phyloP scores from a whole-genome alignment of 1,139 yeast genomes.

The Eremothecium sinecaudum region DNA sequence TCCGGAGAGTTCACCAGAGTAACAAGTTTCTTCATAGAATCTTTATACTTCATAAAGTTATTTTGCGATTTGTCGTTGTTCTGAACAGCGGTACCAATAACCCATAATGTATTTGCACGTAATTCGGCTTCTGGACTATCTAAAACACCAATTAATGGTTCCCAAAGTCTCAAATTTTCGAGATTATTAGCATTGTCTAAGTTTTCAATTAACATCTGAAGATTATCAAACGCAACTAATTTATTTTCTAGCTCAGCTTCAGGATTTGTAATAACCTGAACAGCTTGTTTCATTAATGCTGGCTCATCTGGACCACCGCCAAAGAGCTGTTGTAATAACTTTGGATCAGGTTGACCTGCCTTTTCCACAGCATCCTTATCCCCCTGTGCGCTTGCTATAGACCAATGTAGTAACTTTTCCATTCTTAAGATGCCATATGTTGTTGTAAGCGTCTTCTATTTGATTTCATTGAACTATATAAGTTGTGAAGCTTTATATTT shows the following conservation, averaged over 20 bases:
- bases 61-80: constrained; percentile 71
- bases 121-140: constrained; percentile 39
- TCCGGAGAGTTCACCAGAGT: constrained; percentile 31
- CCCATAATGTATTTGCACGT: constrained; percentile 54
- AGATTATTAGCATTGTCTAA: constrained; percentile 91
- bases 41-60: constrained; percentile 45
- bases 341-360: constrained; percentile 67
- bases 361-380: constrained; percentile 55
- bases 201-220: constrained; percentile 90
- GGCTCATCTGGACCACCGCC: constrained; percentile 82
- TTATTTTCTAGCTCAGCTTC: constrained; percentile 55
- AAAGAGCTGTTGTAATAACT: constrained; percentile 64
- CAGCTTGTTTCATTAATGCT: constrained; percentile 67
- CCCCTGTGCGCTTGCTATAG: constrained; percentile 66
- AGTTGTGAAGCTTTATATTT: too few species aligned
- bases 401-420: constrained; percentile 91
- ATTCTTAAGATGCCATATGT: constrained; percentile 32
- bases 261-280: constrained; percentile 52
- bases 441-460: too few species aligned
- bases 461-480: too few species aligned
- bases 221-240: constrained; percentile 75
- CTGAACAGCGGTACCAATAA: constrained; percentile 87
- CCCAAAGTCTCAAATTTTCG: constrained; percentile 78
- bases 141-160: constrained; percentile 46
- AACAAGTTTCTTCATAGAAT: constrained; percentile 42